Evolutionary conservation across 108 stramenopile species (phyloP), one percentile per base, ranked within the genome.

Genomic region (Epithemia pelagica): DNA sequence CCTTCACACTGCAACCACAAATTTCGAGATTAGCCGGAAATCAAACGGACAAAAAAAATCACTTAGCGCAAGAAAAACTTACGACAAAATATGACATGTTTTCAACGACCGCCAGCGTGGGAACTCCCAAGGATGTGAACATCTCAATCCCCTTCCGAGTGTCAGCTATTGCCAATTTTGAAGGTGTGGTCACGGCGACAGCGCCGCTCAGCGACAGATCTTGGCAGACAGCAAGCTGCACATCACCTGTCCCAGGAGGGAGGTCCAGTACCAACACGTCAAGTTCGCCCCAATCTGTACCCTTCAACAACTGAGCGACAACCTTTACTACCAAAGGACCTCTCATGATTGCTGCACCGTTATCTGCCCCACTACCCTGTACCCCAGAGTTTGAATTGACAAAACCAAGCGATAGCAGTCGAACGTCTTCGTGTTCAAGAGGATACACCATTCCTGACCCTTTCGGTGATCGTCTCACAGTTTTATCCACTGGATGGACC

Each of bases 221-320:
- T 82, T 99, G 98, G 29, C 94, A 95, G 19, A 98, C 84, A 54
- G 94, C 95, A 52, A 99, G 78, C 70, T 97, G 96, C 0, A 99
- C 95, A 76, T 99, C 99, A 0, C 99, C 99, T 2, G 98, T 99
- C 1, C 99, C 99, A 2, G 95, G 99, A 5, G 99, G 99, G 76
- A 99, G 69, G 72, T 99, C 99, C 20, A 99, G 72, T 2, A 99
- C 73, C 18, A 99, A 79, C 2, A 97, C 89, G 76, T 99, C 99
- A 37, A 99, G 75, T 31, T 95, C 84, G 24, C 99, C 98, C 99
- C 99, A 99, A 67, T 97, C 97, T 18, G 99, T 99, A 26, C 90
- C 88, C 60, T 91, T 85, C 25, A 97, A 76, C 62, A 99, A 82
- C 72, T 98, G 97, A 19, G 85, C 74, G 1, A 97, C 94, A 1